These are phyloP conservation scores for Cardiosporidium cionae DNA, from an alignment of 169 alveolate species.

Conservation along the genomic window DNA sequence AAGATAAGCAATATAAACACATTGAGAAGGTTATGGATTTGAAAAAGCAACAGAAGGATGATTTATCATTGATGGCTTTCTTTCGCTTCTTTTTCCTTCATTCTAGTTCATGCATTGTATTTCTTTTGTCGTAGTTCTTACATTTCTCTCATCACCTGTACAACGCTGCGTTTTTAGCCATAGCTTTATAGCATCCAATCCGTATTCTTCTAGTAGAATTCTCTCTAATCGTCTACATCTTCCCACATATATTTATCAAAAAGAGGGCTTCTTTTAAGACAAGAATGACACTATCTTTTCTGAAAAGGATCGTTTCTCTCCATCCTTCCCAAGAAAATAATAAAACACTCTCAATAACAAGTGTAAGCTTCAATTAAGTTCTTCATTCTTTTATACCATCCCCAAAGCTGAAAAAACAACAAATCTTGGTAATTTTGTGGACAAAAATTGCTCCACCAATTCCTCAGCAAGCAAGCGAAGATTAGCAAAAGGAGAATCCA, in stretches of 20 bases:
- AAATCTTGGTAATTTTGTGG: constrained; percentile 63
- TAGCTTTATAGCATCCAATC: too few relatives aligned
- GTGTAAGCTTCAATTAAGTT: background rate
- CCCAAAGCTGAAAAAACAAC: constrained; percentile 48
- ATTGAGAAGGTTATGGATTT: background rate
- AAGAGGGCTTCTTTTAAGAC: background rate
- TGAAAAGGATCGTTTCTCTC: background rate
- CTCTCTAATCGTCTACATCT: background rate
- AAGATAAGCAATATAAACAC: constrained; percentile 45
- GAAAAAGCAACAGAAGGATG: background rate
- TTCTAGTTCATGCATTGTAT: too few relatives aligned
- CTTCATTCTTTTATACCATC: constrained; percentile 27
- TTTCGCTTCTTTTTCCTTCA: too few relatives aligned
- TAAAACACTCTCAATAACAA: background rate
- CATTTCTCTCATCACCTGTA: too few relatives aligned
- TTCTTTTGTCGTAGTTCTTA: too few relatives aligned
- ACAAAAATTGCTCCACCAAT: constrained; percentile 38
- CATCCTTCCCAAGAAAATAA: background rate
- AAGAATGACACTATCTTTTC: background rate
- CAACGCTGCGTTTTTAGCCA: too few relatives aligned
- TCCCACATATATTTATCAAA: background rate
- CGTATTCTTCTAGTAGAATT: too few relatives aligned
- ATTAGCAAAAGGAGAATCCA: constrained; percentile 78
- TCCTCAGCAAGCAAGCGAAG: constrained; percentile 62
- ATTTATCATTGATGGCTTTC: background rate